Evolutionary conservation across 179 eudicot genomes (phyloP).

Genomic region (Nepenthes alata): DNA sequence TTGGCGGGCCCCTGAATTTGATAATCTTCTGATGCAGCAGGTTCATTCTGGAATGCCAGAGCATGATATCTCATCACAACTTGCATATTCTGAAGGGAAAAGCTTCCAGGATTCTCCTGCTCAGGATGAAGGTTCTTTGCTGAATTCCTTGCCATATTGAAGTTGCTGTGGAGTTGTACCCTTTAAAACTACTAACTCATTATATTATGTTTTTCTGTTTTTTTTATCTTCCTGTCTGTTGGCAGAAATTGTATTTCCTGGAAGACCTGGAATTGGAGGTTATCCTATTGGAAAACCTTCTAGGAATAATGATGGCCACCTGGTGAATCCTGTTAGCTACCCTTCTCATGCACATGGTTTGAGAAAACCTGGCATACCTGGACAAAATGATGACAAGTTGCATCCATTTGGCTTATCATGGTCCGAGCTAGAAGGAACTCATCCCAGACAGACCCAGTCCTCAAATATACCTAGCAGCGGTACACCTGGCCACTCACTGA

Average conservation of each 20-base stretch:
- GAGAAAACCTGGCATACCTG: conserved; percentile 23
- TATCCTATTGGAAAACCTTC: conserved; percentile 28
- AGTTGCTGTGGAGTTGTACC: neutral
- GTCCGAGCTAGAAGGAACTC: conserved; percentile 80
- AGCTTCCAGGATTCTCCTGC: conserved; percentile 39
- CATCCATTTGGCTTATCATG: conserved; percentile 84
- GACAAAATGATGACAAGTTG: conserved; percentile 47
- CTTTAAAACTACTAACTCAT: neutral
- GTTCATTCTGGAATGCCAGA: conserved; percentile 24
- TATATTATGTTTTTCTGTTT: conserved; percentile 2
- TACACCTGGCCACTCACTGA: conserved; percentile 31
- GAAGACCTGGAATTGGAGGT: conserved; percentile 64
- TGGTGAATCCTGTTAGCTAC: conserved; percentile 23
- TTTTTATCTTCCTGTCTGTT: conserved; percentile 2
- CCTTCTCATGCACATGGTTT: conserved; percentile 26
- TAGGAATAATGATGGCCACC: conserved; percentile 26
- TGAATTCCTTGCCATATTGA: neutral
- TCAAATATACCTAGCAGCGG: conserved; percentile 9
- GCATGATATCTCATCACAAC: conserved; percentile 27
- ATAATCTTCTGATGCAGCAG: conserved; percentile 24
- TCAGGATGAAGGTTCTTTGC: conserved; percentile 66
- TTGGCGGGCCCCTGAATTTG: conserved; percentile 45
- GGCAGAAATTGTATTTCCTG: conserved; percentile 80
- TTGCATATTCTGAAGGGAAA: conserved; percentile 25
- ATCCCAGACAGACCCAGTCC: conserved; percentile 36